A percentile compares a stretch with the other conserved stretches of the same genome.
Conservation (phyloP, 2,329 filamentous ascomycete genomes). For the Fusarium sp. region DNA sequence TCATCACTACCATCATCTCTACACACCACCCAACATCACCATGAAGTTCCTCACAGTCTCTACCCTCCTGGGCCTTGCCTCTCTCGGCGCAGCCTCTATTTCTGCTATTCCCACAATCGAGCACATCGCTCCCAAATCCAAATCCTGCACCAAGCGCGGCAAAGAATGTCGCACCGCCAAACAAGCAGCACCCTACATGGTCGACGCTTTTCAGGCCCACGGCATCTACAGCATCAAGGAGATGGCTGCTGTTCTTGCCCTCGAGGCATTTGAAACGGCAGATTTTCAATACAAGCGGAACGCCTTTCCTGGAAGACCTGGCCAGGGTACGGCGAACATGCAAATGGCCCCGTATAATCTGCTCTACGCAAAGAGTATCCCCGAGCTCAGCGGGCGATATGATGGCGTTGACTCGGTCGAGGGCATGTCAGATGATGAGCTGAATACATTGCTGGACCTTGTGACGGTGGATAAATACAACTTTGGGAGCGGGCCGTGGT, state of each 20-base stretch:
- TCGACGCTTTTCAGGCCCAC: slow-evolving; percentile 65
- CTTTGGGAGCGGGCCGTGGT: slow-evolving; percentile 64
- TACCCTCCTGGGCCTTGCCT: slow-evolving; percentile 28
- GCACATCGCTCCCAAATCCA: slow-evolving; percentile 66
- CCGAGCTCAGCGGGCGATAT: slow-evolving; percentile 49
- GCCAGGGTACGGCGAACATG: slow-evolving; percentile 75
- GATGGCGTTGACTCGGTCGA: slow-evolving; percentile 43
- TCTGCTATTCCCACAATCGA: slow-evolving; percentile 54
- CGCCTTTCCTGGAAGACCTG: slow-evolving; percentile 62
- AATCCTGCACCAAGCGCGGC: slow-evolving; percentile 58
- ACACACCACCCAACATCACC: background rate
- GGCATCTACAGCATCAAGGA: slow-evolving; percentile 62
- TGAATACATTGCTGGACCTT: slow-evolving; percentile 55
- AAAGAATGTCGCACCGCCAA: slow-evolving; percentile 73
- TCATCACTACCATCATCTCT: background rate
- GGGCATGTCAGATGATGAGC: slow-evolving; percentile 44
- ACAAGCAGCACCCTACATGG: slow-evolving; percentile 67
- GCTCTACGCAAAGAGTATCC: slow-evolving; percentile 57
- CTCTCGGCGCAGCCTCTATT: slow-evolving; percentile 33
- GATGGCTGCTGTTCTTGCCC: slow-evolving; percentile 73
- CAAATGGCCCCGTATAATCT: slow-evolving; percentile 57
- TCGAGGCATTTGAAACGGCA: slow-evolving; percentile 76
- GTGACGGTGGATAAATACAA: slow-evolving; percentile 61
- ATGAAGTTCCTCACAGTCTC: slow-evolving; percentile 45
- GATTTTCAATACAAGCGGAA: slow-evolving; percentile 78